Conservation (phyloP, 306 rosid genomes). For the Carpinus fangiana region DNA sequence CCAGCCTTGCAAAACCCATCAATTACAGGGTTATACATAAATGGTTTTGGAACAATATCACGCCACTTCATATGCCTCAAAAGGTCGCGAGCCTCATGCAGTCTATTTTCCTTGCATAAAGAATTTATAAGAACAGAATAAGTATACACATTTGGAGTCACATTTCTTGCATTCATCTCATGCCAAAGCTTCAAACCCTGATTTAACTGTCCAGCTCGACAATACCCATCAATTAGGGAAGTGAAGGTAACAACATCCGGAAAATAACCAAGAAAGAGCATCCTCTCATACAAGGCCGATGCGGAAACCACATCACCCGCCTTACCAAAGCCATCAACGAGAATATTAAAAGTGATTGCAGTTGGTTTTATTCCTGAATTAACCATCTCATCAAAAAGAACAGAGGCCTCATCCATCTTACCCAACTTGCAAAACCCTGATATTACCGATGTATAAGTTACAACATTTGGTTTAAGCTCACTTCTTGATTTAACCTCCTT, state of each 20-base stretch:
- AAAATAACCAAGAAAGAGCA: constrained; percentile 49
- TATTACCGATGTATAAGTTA: constrained; percentile 70
- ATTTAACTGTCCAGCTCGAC: constrained; percentile 57
- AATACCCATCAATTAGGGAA: constrained; percentile 69
- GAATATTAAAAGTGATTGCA: constrained; percentile 58
- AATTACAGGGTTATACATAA: constrained; percentile 75
- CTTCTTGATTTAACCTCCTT: constrained; percentile 43
- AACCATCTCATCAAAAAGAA: constrained; percentile 63
- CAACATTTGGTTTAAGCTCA: constrained; percentile 49
- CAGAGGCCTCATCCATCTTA: constrained; percentile 59
- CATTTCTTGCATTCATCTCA: constrained; percentile 57
- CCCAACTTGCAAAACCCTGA: constrained; percentile 71
- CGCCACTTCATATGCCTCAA: constrained; percentile 53
- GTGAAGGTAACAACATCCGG: constrained; percentile 76
- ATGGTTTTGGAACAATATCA: constrained; percentile 52
- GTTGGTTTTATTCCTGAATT: constrained; percentile 53
- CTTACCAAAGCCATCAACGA: constrained; percentile 74
- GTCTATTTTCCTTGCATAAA: constrained; percentile 69
- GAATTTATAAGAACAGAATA: constrained; percentile 72
- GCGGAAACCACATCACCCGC: constrained; percentile 65
- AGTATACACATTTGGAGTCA: constrained; percentile 62
- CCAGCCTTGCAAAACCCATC: constrained; percentile 91
- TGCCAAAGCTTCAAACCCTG: constrained; percentile 65
- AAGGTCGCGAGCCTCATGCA: constrained; percentile 61
- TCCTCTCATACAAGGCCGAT: constrained; percentile 46